Conservation (phyloP, 2,329 filamentous ascomycete species). For the Talaromyces sp. region DNA sequence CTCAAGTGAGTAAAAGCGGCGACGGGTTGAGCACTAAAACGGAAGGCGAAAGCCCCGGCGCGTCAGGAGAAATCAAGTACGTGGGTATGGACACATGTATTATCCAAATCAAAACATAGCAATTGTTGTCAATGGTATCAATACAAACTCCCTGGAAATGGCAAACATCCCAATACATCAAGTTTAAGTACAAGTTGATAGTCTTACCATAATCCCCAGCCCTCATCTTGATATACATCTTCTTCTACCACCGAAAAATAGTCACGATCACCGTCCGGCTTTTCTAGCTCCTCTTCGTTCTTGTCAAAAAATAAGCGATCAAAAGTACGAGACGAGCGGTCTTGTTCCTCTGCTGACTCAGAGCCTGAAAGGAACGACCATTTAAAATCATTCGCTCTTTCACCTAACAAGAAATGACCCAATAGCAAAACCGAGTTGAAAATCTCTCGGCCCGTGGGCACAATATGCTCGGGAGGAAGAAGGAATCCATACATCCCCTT, state of each 20-base stretch:
- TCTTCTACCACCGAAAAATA: constrained; percentile 19
- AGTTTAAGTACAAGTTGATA: background rate
- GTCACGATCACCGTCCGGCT: constrained; percentile 11
- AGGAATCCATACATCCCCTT: constrained; percentile 93
- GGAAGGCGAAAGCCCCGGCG: no score
- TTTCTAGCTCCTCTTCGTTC: background rate
- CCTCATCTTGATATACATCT: constrained; percentile 18
- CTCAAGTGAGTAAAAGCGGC: no score
- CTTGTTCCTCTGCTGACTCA: background rate
- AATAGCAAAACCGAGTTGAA: constrained; percentile 81
- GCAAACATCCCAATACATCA: background rate
- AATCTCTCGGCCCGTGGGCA: constrained; percentile 85
- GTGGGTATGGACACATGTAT: no score
- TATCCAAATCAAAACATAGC: background rate
- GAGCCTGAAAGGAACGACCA: constrained; percentile 17
- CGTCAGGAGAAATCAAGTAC: no score
- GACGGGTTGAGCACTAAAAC: no score
- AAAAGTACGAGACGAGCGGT: background rate
- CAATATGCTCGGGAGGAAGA: constrained; percentile 78
- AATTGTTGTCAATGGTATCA: background rate
- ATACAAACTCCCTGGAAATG: background rate
- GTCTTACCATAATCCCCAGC: constrained; percentile 15
- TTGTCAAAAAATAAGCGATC: background rate
- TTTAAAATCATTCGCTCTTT: constrained; percentile 14
- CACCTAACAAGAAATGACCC: constrained; percentile 61